Base-by-base conservation (phyloP, 108 stramenopile species). In the Schizochytrium sp. region DNA sequence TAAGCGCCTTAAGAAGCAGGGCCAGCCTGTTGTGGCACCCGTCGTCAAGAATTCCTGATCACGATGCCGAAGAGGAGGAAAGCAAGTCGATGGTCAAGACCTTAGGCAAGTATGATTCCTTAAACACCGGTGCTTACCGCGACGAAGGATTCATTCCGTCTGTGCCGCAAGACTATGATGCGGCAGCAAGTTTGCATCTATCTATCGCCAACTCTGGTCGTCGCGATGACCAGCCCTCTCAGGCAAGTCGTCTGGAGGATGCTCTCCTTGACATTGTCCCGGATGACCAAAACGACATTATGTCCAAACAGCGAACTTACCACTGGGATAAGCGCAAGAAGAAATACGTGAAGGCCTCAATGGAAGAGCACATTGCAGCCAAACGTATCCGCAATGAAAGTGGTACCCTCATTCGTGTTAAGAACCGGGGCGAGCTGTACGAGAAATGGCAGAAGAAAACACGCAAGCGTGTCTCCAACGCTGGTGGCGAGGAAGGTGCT, bases 401-500 rank as follows among this genome's bases (percentile, higher is more conserved):
- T 46, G 93, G 93, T 41, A 49, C 59, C 69, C 44, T 88, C 58
- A 89, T 91, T 1, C 50, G 60, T 42, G 88, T 49, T 3, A 89
- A 92, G 61, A 64, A 97, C 91, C 93, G 97, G 40, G 98, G 98
- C 1, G 97, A 98, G 88, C 91, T 98, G 8, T 98, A 98, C 92
- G 95, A 95, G 49, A 97, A 97, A 89, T 98, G 98, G 98, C 96
- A 97, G 73, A 97, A 97, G 95, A 96, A 96, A 91, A 97, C 97
- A 44, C 96, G 96, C 87, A 94, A 95, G 13, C 96, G 96, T 59
- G 92, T 98, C 89, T 96, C 87, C 57, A 59, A 38, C 7, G 57
- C 38, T 5, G 87, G 76, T 5, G 76, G 76, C 76, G 76, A 83
- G 28, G 3, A 47, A 5, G 76, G 53, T 50, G 76, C 76, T 42